Evolutionary conservation across 305 asterid species (phyloP).

Genomic region (Fraxinus nigra): DNA sequence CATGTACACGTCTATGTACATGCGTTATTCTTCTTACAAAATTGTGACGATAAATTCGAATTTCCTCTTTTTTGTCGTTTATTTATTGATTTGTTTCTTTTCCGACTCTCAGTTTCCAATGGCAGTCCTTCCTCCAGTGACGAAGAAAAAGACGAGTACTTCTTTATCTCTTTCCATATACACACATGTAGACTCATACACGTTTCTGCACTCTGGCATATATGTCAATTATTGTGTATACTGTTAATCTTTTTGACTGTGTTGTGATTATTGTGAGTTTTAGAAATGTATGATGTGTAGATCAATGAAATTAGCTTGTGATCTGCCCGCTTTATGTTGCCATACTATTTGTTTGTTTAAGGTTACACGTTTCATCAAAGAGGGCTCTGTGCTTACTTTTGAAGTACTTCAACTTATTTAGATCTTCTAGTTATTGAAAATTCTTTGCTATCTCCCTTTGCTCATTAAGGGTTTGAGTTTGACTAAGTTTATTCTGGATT

Average conservation of each 20-base stretch:
- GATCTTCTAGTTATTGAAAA: conserved; percentile 21
- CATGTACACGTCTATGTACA: conserved; percentile 23
- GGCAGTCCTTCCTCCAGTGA: conserved; percentile 5
- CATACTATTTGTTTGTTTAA: conserved; percentile 16
- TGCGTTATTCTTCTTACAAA: conserved; percentile 23
- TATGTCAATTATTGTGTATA: conserved; percentile 21
- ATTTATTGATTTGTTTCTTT: conserved; percentile 2
- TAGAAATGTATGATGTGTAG: conserved; percentile 18
- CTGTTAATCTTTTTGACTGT: conserved; percentile 12
- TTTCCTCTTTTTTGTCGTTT: not conserved
- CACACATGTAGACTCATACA: not conserved
- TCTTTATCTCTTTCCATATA: conserved; percentile 12
- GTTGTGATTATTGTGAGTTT: conserved; percentile 10
- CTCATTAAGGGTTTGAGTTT: not conserved
- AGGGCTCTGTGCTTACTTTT: conserved; percentile 18
- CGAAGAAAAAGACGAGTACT: conserved; percentile 6
- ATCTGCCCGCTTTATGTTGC: conserved; percentile 40
- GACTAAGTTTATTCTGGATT: conserved; percentile 7
- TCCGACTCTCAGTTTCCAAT: not conserved
- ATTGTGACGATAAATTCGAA: conserved; percentile 20
- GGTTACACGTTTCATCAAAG: not conserved
- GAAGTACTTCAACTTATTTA: conserved; percentile 10
- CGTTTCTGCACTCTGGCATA: conserved; percentile 18
- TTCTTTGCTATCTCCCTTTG: conserved; percentile 3
- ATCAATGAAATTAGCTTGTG: conserved; percentile 30